Percentiles rank a stretch among this genome's conserved stretches.
These are phyloP conservation scores for Penicillium sp. DNA, from an alignment of 2,329 filamentous ascomycete genomes.

Conservation along the genomic window DNA sequence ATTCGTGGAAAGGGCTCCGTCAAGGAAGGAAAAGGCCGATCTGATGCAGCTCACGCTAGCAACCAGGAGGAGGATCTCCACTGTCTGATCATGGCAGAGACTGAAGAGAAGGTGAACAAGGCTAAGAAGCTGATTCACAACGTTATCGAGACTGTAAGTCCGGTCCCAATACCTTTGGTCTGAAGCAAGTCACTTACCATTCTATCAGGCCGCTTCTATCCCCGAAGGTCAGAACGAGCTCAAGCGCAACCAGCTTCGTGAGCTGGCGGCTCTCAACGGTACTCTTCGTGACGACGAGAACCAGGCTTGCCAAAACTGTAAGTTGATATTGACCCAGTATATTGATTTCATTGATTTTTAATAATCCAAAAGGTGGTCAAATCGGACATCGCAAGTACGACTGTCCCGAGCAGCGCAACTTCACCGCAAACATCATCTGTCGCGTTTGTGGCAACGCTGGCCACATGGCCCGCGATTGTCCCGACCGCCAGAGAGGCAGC, in stretches of 20 bases:
- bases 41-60: constrained; percentile 97
- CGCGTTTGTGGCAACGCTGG: constrained; percentile 96
- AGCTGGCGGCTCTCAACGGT: constrained; percentile 96
- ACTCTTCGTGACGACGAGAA: constrained; percentile 99
- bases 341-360: constrained; percentile 12
- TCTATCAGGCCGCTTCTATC: constrained; percentile 83
- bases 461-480: constrained; percentile 97
- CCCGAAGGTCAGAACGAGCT: constrained; percentile 98
- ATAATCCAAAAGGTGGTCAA: constrained; percentile 66
- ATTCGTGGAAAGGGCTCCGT: constrained; percentile 99
- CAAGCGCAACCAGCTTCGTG: constrained; percentile 96
- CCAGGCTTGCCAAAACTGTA: constrained; percentile 96
- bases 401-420: constrained; percentile 96
- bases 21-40: constrained; percentile 98
- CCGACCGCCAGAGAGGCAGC: constrained; percentile 84
- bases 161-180: neutral
- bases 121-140: constrained; percentile 98
- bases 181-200: constrained; percentile 27
- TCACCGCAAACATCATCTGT: constrained; percentile 98
- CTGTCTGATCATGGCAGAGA: constrained; percentile 99
- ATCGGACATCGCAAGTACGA: constrained; percentile 99
- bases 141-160: constrained; percentile 91
- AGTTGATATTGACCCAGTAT: constrained; percentile 27
- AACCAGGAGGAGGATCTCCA: constrained; percentile 99
- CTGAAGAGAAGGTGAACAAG: constrained; percentile 99